A percentile compares a stretch with the other conserved stretches of the same genome.
Conservation (phyloP, 2,329 filamentous ascomycete genomes). For the Talaromyces albobiverticillius region DNA sequence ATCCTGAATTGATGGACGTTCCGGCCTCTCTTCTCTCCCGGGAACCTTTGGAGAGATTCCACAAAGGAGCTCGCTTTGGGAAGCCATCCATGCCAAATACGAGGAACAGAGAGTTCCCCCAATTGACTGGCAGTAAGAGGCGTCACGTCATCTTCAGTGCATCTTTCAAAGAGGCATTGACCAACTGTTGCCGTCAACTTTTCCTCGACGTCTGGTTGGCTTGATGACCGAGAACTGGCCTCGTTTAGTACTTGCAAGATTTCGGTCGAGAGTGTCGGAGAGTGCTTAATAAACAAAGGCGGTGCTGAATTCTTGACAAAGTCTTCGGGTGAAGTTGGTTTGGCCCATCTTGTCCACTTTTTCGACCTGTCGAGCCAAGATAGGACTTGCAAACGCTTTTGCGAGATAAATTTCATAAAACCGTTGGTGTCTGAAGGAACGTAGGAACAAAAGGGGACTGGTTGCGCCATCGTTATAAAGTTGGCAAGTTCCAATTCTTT, state of each 20-base stretch:
- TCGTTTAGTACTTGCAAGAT: constrained; percentile 30
- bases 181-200: constrained; percentile 36
- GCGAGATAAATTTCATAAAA: constrained; percentile 4
- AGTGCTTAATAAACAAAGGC: constrained; percentile 28
- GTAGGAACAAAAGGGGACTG: constrained; percentile 35
- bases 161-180: constrained; percentile 36
- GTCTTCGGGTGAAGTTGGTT: constrained; percentile 23
- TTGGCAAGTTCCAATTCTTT: constrained; percentile 33
- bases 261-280: constrained; percentile 28
- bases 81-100: constrained; percentile 33
- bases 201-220: constrained; percentile 24
- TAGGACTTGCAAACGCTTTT: constrained; percentile 15
- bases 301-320: constrained; percentile 19
- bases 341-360: constrained; percentile 39
- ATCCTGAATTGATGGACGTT: constrained; percentile 30
- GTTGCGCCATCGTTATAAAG: constrained; percentile 18
- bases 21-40: constrained; percentile 14
- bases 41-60: constrained; percentile 22
- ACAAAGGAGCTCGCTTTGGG: constrained; percentile 33
- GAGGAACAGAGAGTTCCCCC: constrained; percentile 26
- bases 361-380: constrained; percentile 32
- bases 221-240: not conserved
- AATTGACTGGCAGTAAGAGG: constrained; percentile 29
- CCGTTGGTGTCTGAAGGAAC: constrained; percentile 23
- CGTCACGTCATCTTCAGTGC: constrained; percentile 20